These are phyloP conservation scores for Paraphaeosphaeria sporulosa DNA, from an alignment of 2,329 filamentous ascomycete genomes.

Conservation along the genomic window DNA sequence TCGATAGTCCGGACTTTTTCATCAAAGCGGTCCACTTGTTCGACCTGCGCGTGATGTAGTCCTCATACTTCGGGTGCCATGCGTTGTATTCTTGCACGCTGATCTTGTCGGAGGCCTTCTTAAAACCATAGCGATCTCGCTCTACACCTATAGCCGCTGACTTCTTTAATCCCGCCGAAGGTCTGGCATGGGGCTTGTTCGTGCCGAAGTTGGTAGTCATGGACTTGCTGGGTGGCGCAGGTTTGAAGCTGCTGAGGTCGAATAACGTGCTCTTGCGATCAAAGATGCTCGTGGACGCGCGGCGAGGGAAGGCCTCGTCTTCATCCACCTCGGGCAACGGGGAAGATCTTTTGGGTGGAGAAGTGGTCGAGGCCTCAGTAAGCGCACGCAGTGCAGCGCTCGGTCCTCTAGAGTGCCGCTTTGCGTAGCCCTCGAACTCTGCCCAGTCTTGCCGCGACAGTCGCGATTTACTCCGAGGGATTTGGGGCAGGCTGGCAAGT, in stretches of 20 bases:
- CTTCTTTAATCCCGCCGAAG: constrained; percentile 26
- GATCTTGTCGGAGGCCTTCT: constrained; percentile 83
- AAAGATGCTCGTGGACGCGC: constrained; percentile 45
- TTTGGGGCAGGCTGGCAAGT: constrained; percentile 37
- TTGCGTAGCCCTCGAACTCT: constrained; percentile 43
- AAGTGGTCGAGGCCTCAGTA: constrained; percentile 22
- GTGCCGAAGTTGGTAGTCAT: constrained; percentile 20
- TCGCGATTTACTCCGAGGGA: constrained; percentile 38
- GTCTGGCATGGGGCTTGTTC: constrained; percentile 11
- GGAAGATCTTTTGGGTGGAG: constrained; percentile 34
- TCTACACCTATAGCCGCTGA: constrained; percentile 38
- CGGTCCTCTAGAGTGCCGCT: constrained; percentile 33
- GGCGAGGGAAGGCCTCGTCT: constrained; percentile 43
- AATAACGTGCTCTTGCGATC: constrained; percentile 42
- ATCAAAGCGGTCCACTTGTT: constrained; percentile 85
- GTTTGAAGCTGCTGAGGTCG: constrained; percentile 26
- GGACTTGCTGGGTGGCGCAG: constrained; percentile 22
- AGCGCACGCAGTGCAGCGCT: constrained; percentile 17
- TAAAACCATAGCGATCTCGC: constrained; percentile 90
- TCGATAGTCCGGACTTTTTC: constrained; percentile 77
- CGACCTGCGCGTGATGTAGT: constrained; percentile 75
- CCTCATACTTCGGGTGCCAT: constrained; percentile 79
- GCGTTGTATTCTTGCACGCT: constrained; percentile 78
- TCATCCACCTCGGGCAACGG: constrained; percentile 44
- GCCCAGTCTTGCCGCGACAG: constrained; percentile 47